Percentiles rank a stretch among this genome's conserved stretches.
Evolutionary conservation across 1,284 basidiomycete genomes (phyloP).

Genomic region (Austroboletus novae-zelandiae): DNA sequence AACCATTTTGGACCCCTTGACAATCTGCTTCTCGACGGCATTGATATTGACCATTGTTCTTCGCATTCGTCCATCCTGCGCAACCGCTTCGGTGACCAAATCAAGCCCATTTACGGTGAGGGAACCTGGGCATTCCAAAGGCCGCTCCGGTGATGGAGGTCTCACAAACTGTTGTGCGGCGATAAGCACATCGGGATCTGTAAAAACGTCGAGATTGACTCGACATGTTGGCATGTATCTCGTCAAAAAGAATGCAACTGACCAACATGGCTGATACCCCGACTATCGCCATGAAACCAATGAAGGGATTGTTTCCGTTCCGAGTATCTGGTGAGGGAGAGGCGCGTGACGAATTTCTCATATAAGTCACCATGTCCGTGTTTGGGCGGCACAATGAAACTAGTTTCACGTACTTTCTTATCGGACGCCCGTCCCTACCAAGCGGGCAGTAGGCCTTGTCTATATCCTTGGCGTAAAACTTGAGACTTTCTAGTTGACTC

Average conservation of each 20-base stretch:
- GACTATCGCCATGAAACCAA: conserved; percentile 61
- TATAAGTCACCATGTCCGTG: not conserved
- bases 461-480: conserved; percentile 45
- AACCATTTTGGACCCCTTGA: conserved; percentile 55
- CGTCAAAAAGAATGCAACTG: conserved; percentile 12
- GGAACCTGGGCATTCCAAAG: conserved; percentile 15
- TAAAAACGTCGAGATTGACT: not conserved
- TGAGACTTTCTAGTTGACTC: conserved; percentile 49
- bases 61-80: conserved; percentile 41
- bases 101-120: conserved; percentile 33
- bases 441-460: conserved; percentile 56
- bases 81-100: conserved; percentile 35
- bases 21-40: conserved; percentile 47
- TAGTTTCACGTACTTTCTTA: conserved; percentile 51
- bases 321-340: conserved; percentile 40
- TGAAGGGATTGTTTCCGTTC: conserved; percentile 54
- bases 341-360: not conserved
- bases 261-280: conserved; percentile 58
- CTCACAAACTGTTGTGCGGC: conserved; percentile 24
- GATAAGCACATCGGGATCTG: conserved; percentile 26
- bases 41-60: conserved; percentile 38
- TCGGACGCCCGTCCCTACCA: conserved; percentile 53
- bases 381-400: not conserved
- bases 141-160: conserved; percentile 27
- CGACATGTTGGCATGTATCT: not conserved